phyloP scores from a whole-genome alignment of 2,329 filamentous ascomycete species.

The Sporothrix dimorphospora region DNA sequence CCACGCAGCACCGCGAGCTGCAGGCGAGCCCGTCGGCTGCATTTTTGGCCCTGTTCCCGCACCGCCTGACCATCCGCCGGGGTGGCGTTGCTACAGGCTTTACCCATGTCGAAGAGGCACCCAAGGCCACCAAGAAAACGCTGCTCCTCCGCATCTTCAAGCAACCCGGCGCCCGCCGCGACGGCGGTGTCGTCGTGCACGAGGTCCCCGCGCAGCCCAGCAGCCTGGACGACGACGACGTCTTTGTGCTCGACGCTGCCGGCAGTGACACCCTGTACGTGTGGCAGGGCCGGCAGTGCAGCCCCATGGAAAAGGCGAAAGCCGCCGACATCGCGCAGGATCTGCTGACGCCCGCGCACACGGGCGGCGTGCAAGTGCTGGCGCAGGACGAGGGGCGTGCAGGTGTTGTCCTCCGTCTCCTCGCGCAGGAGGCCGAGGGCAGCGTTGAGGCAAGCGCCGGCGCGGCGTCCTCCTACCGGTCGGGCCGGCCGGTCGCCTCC shows the following conservation, averaged over 20 bases:
- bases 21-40: constrained; percentile 62
- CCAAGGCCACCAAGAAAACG: constrained; percentile 44
- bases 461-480: not conserved
- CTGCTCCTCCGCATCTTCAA: constrained; percentile 66
- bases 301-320: constrained; percentile 70
- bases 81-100: constrained; percentile 67
- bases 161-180: constrained; percentile 52
- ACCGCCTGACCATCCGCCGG: constrained; percentile 57
- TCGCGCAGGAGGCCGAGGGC: constrained; percentile 45
- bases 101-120: constrained; percentile 57
- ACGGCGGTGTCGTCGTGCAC: constrained; percentile 59
- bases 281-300: constrained; percentile 68
- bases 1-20: constrained; percentile 67
- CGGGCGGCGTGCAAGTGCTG: constrained; percentile 66
- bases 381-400: constrained; percentile 62
- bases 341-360: constrained; percentile 62
- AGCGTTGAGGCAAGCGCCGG: constrained; percentile 30
- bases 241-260: constrained; percentile 64
- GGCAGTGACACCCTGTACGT: constrained; percentile 64
- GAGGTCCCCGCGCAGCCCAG: constrained; percentile 65
- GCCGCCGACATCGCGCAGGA: constrained; percentile 69
- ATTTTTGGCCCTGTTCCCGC: constrained; percentile 63
- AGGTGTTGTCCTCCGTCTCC: constrained; percentile 57
- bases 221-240: constrained; percentile 67
- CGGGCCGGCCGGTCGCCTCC: constrained; percentile 24